A percentile compares a stretch with the other conserved stretches of the same genome.
Evolutionary conservation across 1,284 basidiomycete species (phyloP).

Genomic region (Trametes polyzona): DNA sequence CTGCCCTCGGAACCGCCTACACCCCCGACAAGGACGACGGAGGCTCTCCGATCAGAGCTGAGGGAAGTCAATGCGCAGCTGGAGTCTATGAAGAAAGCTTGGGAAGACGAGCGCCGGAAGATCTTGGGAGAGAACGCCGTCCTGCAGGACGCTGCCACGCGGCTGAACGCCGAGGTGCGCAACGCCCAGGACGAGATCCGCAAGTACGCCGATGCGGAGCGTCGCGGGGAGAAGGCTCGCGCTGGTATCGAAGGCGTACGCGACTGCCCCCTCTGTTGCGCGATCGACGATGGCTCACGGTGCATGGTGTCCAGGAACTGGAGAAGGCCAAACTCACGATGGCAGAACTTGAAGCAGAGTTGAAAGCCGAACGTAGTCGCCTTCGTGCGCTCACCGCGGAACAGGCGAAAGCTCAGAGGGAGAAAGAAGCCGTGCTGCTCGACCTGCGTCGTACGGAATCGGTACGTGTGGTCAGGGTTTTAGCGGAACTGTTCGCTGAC

Average conservation of each 20-base stretch:
- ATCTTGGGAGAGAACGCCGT: constrained; percentile 71
- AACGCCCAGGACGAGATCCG: constrained; percentile 58
- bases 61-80: constrained; percentile 63
- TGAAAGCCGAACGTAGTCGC: constrained; percentile 68
- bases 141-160: constrained; percentile 68
- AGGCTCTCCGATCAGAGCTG: constrained; percentile 60
- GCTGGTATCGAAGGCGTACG: constrained; percentile 61
- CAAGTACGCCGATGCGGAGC: constrained; percentile 55
- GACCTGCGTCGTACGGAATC: constrained; percentile 72
- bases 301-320: constrained; percentile 57
- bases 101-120: constrained; percentile 65
- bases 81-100: constrained; percentile 62
- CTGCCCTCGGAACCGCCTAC: constrained; percentile 62
- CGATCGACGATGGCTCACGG: not conserved
- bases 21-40: constrained; percentile 65
- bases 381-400: constrained; percentile 64
- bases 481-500: not conserved
- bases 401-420: constrained; percentile 60
- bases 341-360: constrained; percentile 66
- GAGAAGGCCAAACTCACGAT: constrained; percentile 66
- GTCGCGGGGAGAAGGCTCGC: constrained; percentile 47
- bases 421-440: constrained; percentile 61
- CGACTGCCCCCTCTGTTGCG: not conserved
- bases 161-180: constrained; percentile 63
- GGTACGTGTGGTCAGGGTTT: constrained; percentile 41